A percentile compares a stretch with the other conserved stretches of the same genome.
Evolutionary conservation across 495 filamentous ascomycete genomes (phyloP).

Genomic region (Hyaloscypha finlandica): DNA sequence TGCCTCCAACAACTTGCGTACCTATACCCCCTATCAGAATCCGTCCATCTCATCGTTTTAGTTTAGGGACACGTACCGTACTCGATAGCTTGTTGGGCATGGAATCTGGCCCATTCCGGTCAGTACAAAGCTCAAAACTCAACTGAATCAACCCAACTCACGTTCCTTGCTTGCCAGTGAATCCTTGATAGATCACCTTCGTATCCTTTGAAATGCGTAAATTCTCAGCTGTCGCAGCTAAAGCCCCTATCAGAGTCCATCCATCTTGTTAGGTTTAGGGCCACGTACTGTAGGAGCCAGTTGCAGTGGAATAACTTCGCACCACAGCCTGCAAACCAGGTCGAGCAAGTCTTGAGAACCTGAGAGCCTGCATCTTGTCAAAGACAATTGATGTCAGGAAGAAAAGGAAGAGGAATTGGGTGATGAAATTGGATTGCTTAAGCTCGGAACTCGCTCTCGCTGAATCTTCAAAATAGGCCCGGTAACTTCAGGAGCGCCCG

Average conservation of each 20-base stretch:
- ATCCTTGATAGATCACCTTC: slow-evolving; percentile 94
- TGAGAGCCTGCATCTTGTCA: slow-evolving; percentile 38
- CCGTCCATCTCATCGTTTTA: slow-evolving; percentile 27
- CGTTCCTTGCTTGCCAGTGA: slow-evolving; percentile 99
- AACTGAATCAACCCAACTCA: slow-evolving; percentile 51
- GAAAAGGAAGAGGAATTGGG: slow-evolving; percentile 16
- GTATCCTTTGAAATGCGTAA: slow-evolving; percentile 90
- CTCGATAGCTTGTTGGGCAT: slow-evolving; percentile 96
- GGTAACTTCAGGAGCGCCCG: no score
- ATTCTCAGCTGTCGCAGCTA: slow-evolving; percentile 77
- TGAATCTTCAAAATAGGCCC: no score
- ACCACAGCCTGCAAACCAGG: slow-evolving; percentile 31
- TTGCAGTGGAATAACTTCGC: slow-evolving; percentile 38
- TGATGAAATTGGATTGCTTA: background rate
- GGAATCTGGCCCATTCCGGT: slow-evolving; percentile 65
- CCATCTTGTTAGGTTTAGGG: no score
- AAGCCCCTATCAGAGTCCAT: no score
- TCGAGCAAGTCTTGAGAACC: slow-evolving; percentile 26
- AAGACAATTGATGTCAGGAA: slow-evolving; percentile 37
- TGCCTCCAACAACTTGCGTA: slow-evolving; percentile 96
- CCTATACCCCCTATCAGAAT: slow-evolving; percentile 51
- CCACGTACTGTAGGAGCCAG: slow-evolving; percentile 56
- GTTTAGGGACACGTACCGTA: slow-evolving; percentile 67
- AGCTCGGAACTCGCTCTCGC: background rate
- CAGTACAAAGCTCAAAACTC: slow-evolving; percentile 21